phyloP scores from a whole-genome alignment of 176 grass and related monocot species.

The Tuctoria greenei region DNA sequence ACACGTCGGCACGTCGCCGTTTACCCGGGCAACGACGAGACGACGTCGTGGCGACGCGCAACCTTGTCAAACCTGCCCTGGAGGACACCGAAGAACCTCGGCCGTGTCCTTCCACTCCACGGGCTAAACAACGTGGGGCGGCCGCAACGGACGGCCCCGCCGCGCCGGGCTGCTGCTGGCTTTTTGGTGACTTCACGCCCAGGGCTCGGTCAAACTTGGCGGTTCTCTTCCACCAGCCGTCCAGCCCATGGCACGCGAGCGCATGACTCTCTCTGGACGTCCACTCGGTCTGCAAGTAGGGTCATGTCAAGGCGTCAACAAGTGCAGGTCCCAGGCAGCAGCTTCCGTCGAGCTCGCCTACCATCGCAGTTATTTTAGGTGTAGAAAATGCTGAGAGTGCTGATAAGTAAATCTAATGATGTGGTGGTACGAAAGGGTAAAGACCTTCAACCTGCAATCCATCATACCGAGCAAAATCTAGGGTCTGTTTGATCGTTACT shows the following conservation, averaged over 20 bases:
- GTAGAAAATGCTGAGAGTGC: not conserved
- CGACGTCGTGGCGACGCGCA: not conserved
- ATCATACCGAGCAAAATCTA: not conserved
- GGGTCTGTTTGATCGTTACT: too few species aligned
- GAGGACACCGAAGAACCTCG: not conserved
- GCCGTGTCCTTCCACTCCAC: not conserved
- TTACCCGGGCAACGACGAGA: slow-evolving; percentile 7
- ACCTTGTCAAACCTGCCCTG: slow-evolving; percentile 10
- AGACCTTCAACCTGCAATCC: not conserved
- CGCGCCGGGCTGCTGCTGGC: not conserved
- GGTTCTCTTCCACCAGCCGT: not conserved
- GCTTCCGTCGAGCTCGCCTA: too few species aligned
- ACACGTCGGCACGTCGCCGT: slow-evolving; percentile 19
- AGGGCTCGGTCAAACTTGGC: slow-evolving; percentile 29
- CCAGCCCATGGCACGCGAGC: not conserved
- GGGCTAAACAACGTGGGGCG: slow-evolving; percentile 11
- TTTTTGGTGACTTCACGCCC: slow-evolving; percentile 18
- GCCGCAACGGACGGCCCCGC: not conserved
- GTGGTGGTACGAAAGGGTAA: not conserved
- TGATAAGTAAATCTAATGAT: not conserved
- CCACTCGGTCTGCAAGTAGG: not conserved
- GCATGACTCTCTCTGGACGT: not conserved
- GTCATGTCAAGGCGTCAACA: slow-evolving; percentile 16
- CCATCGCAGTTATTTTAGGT: not conserved
- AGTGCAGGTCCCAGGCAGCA: slow-evolving; percentile 16